A percentile compares a stretch with the other conserved stretches of the same genome.
These are phyloP conservation scores for Tephrocybe sp. DNA, from an alignment of 768 basidiomycete genomes.

Conservation along the genomic window DNA sequence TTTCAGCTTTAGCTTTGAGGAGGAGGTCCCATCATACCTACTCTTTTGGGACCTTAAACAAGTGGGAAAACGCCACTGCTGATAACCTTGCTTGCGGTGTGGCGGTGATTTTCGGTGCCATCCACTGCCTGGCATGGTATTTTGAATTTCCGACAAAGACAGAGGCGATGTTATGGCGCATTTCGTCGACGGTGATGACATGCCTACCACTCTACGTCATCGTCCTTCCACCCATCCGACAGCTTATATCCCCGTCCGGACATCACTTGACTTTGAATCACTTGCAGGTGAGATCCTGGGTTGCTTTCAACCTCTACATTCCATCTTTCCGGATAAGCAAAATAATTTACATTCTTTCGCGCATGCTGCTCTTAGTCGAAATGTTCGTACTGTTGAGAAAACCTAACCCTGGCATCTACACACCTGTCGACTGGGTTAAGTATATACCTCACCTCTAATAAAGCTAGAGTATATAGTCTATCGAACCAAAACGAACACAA, in stretches of 20 bases:
- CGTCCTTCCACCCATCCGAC: neutral
- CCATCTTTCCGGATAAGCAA: neutral
- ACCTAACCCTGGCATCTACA: neutral
- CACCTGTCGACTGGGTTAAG: neutral
- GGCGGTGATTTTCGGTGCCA: constrained; percentile 20
- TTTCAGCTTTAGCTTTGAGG: neutral
- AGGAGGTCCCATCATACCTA: neutral
- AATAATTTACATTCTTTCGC: neutral
- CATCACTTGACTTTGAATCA: no score
- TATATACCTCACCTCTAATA: constrained; percentile 9
- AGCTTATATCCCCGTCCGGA: no score
- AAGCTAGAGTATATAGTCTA: no score
- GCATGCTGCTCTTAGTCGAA: neutral
- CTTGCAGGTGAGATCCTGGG: neutral
- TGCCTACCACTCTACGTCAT: neutral
- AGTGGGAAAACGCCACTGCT: neutral
- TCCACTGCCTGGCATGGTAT: constrained; percentile 28
- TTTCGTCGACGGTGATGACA: constrained; percentile 18
- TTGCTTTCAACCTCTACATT: neutral
- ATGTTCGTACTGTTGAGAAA: constrained; percentile 6
- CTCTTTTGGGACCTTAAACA: neutral
- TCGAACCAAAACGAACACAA: no score
- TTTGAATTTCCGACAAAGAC: constrained; percentile 22
- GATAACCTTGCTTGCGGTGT: neutral
- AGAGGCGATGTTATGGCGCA: constrained; percentile 25